Evolutionary conservation across 73 alveolate species (phyloP), one percentile per base, ranked within the genome.

Genomic region (Stentor roeselii): DNA sequence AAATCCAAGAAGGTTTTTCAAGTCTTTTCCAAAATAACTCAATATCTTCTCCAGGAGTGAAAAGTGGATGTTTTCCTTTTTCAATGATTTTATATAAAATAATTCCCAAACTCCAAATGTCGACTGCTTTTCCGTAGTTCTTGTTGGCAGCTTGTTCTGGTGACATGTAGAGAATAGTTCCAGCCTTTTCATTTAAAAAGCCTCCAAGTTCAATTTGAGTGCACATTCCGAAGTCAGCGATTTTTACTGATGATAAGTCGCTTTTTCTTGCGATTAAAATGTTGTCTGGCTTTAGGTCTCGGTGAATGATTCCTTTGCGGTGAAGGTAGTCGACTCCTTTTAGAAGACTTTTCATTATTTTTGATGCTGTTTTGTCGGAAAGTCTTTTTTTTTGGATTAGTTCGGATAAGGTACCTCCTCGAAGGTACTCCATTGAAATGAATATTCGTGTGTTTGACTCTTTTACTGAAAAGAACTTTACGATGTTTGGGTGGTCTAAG

Each of bases 401-500:
- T 42, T 86, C 82, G n/a, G 83, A 87, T 31, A 93, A 83, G 60
- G 92, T 93, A 3, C 98, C 98, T 15, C 98, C 98, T 40, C 78
- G 3, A 30, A 84, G 74, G 36, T 35, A 60, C 84, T 94, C 98
- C 82, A 86, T 89, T 39, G 89, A 87, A 35, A 94, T 76, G 80
- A 92, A 90, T 67, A 78, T 84, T 82, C 87, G 90, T 76, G 89
- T 84, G 42, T 86, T 83, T 83, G 88, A 92, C 82, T 86, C 84
- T 88, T 77, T 90, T 82, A 83, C 89, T 83, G 91, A 96, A 78
- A 76, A 90, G 40, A 94, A 37, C 76, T 87, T 91, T 4, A 94
- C 93, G 60, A 94, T 92, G 85, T 92, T 89, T 3, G 98, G 98
- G 84, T 94, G 98, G 39, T 94, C 80, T 30, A 67, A 40, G 27